Evolutionary conservation across 768 basidiomycete genomes (phyloP), one percentile per base, ranked within the genome.

Genomic region (Phylloporus sp.): DNA sequence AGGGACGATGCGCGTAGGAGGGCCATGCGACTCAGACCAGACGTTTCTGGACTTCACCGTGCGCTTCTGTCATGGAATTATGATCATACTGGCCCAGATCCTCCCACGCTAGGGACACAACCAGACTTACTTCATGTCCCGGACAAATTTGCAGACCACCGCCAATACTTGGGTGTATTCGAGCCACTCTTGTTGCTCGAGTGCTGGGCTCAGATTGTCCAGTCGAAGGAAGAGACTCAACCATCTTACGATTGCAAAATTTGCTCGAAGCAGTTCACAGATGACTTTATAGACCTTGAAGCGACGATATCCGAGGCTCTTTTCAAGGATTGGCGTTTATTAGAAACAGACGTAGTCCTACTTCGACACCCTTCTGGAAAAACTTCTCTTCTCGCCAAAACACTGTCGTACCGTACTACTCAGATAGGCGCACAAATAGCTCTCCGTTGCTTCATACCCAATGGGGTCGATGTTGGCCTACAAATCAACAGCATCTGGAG

Each of bases 1-100:
- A 74, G 78, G 41, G 81, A 86, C 15, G 79, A 82, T 45, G 78
- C 79, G 22, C 80, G 79, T 17, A 56, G 77, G 46, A 77, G 71
- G 36, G 78, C 79, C 7, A 68, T 83, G 51, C 81, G 93, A 8
- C 71, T 94, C 57, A 85, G 82, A 58, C 95, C 93, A 3, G 84
- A 98, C 57, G 74, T 94, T 17, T 81, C 82, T 24, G 75, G 72
- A 6, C 80, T 99, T 18, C 86, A 95, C 63, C 81, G 80, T 37
- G 69, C 73, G 9, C 72, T 98, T 23, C 68, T 99, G 1, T 82
- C 88, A 1, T 99, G 96, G 96, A 73, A 87, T 63, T 91, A 91
- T 51, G 77, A 84, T 37, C 79, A 90, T 54, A 62, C 61, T 10
- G 81, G 84, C 18, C 63, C 79, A 29, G 65, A 75, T 31, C 90